Base-by-base conservation (phyloP, 306 rosid species). In the Crotalaria pallida region DNA sequence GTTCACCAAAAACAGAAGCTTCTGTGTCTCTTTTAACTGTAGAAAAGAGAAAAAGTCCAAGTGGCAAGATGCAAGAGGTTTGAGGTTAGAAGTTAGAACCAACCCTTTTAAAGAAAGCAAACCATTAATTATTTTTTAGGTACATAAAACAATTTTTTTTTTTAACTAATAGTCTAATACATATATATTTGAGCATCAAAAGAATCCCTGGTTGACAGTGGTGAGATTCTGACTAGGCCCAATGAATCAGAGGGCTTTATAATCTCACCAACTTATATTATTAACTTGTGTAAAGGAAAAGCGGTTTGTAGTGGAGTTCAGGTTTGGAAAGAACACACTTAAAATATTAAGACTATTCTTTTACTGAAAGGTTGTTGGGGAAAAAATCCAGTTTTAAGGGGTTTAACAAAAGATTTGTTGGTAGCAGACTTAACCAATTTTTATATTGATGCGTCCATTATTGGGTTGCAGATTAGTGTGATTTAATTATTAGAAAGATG, bases 161-260 rank as follows among this genome's bases (percentile, higher is more conserved):
- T 57, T 7, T 69, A 63, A 74, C n/a, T n/a, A n/a, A n/a, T n/a
- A n/a, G n/a, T n/a, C n/a, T n/a, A n/a, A n/a, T n/a, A n/a, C n/a
- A n/a, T n/a, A n/a, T 19, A 36, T 45, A 73, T 73, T 65, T 53
- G 59, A 77, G 81, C 79, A 88, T 67, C 31, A 72, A 85, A 79
- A 83, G 92, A 86, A 90, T 87, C 86, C 89, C 90, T 85, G 87
- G 96, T 84, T 87, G 88, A 92, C 89, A 81, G 80, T 66, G 89
- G 90, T 87, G 92, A 84, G 90, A 87, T 88, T 88, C 86, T 94
- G 97, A 85, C 97, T 85, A 87, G 86, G 80, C 92, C 91, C 98
- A 86, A 72, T 85, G 96, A 83, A 92, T 82, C 86, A 85, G 58
- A 68, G 63, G 47, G 68, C 86, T 77, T 83, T 80, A 81, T 81